Conservation (phyloP, 352 stramenopile species). For the Phytophthora pisi region DNA sequence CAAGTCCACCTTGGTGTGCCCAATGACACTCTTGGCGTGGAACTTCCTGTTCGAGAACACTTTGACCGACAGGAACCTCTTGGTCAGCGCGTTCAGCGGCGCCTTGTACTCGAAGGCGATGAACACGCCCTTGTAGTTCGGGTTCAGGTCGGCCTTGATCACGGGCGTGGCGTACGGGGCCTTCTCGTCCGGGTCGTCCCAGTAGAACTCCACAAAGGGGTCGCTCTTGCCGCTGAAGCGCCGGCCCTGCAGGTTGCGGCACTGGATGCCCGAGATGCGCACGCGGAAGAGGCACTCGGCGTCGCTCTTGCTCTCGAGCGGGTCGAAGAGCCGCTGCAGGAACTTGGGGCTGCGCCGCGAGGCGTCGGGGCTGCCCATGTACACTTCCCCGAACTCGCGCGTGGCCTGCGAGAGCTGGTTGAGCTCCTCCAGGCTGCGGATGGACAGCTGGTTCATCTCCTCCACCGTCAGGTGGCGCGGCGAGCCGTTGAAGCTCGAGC, state of each 20-base stretch:
- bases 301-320: slow-evolving; percentile 57
- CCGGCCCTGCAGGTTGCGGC: slow-evolving; percentile 81
- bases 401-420: slow-evolving; percentile 81
- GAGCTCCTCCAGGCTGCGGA: slow-evolving; percentile 58
- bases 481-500: slow-evolving; percentile 50
- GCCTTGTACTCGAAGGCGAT: slow-evolving; percentile 89
- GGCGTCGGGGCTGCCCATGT: slow-evolving; percentile 41
- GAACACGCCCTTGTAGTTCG: slow-evolving; percentile 88
- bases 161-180: slow-evolving; percentile 81
- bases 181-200: slow-evolving; percentile 74
- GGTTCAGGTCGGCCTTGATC: slow-evolving; percentile 88
- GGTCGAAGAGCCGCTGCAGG: slow-evolving; percentile 72
- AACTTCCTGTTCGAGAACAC: slow-evolving; percentile 88
- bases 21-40: slow-evolving; percentile 77
- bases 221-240: slow-evolving; percentile 86
- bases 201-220: slow-evolving; percentile 90
- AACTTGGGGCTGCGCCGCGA: slow-evolving; percentile 64
- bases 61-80: slow-evolving; percentile 72
- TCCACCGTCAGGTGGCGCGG: slow-evolving; percentile 52
- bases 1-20: slow-evolving; percentile 76
- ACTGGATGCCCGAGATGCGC: slow-evolving; percentile 88
- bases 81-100: slow-evolving; percentile 57
- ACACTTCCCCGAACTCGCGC: slow-evolving; percentile 76
- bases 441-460: slow-evolving; percentile 42
- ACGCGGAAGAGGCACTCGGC: slow-evolving; percentile 85